Evolutionary conservation across 768 basidiomycete genomes (phyloP).

Genomic region (Amyloporia xantha): DNA sequence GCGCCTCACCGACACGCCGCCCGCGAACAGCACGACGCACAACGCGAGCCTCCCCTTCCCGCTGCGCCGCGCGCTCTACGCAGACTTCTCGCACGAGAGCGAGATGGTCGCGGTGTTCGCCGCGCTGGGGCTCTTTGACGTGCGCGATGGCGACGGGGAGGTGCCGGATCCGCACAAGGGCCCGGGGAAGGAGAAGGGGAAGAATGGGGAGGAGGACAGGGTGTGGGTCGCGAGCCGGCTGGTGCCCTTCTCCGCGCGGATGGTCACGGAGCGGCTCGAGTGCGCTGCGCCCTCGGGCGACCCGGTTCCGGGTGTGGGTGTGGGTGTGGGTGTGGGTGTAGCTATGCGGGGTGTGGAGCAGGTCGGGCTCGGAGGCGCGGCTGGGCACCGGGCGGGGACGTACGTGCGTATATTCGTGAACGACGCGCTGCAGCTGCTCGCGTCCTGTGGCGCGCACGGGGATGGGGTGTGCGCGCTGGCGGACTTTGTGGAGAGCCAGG

Average conservation of each 20-base stretch:
- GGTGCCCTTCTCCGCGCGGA: slow-evolving; percentile 69
- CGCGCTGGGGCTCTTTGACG: slow-evolving; percentile 42
- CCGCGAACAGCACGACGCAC: slow-evolving; percentile 66
- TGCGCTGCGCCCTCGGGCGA: slow-evolving; percentile 28
- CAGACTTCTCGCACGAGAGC: slow-evolving; percentile 81
- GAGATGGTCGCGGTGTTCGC: slow-evolving; percentile 73
- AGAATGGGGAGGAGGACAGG: slow-evolving; percentile 10
- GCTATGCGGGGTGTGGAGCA: no score
- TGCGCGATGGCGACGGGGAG: slow-evolving; percentile 5
- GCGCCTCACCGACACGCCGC: slow-evolving; percentile 57
- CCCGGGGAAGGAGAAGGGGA: no score
- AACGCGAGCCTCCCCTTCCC: slow-evolving; percentile 82
- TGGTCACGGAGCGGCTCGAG: slow-evolving; percentile 68
- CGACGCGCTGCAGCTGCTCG: slow-evolving; percentile 57
- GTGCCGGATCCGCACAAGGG: slow-evolving; percentile 13
- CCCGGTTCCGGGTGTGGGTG: neutral
- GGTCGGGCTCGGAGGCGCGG: slow-evolving; percentile 1
- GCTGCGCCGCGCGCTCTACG: slow-evolving; percentile 54
- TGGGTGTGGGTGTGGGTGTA: neutral
- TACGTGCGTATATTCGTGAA: slow-evolving; percentile 73
- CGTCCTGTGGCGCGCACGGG: slow-evolving; percentile 50
- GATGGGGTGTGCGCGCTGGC: slow-evolving; percentile 62
- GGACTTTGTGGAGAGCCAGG: slow-evolving; percentile 65
- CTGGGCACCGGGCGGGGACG: slow-evolving; percentile 30
- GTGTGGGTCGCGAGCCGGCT: slow-evolving; percentile 53